phyloP scores from a whole-genome alignment of 768 basidiomycete species.

The Boletus reticuloceps region DNA sequence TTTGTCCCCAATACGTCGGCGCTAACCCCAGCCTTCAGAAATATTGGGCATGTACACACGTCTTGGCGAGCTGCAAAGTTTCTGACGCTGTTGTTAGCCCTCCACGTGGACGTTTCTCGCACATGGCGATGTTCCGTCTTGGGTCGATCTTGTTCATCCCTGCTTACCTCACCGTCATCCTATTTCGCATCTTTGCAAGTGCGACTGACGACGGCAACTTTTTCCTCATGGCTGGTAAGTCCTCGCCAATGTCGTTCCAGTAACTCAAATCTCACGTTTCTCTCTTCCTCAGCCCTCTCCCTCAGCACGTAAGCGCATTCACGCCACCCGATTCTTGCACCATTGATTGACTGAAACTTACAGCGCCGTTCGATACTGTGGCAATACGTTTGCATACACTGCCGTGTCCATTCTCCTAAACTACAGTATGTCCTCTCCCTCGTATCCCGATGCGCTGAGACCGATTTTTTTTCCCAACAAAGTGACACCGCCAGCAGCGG shows the following conservation, averaged over 20 bases:
- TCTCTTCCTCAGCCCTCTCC: conserved; percentile 50
- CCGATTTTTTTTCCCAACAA: neutral
- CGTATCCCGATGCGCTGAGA: neutral
- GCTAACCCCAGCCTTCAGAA: conserved; percentile 36
- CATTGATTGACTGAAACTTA: neutral
- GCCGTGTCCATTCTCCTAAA: conserved; percentile 85
- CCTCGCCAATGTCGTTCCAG: neutral
- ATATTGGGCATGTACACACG: conserved; percentile 52
- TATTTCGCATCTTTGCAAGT: conserved; percentile 74
- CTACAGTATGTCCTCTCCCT: conserved; percentile 54
- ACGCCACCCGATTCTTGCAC: neutral
- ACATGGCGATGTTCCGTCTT: conserved; percentile 86
- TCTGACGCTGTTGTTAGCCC: conserved; percentile 45
- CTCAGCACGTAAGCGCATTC: conserved; percentile 70
- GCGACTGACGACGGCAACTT: conserved; percentile 66
- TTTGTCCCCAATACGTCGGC: neutral
- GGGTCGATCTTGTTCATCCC: conserved; percentile 87
- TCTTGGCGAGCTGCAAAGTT: neutral
- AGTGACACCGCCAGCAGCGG: conserved; percentile 90
- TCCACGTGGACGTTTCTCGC: conserved; percentile 79
- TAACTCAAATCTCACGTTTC: conserved; percentile 2
- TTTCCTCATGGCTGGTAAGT: conserved; percentile 77
- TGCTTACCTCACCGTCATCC: conserved; percentile 76
- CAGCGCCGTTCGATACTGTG: conserved; percentile 87
- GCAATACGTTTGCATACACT: conserved; percentile 87